A percentile compares a stretch with the other conserved stretches of the same genome.
Evolutionary conservation across 805 yeast species (phyloP).

Genomic region (Kluyveromyces nonfermentans): DNA sequence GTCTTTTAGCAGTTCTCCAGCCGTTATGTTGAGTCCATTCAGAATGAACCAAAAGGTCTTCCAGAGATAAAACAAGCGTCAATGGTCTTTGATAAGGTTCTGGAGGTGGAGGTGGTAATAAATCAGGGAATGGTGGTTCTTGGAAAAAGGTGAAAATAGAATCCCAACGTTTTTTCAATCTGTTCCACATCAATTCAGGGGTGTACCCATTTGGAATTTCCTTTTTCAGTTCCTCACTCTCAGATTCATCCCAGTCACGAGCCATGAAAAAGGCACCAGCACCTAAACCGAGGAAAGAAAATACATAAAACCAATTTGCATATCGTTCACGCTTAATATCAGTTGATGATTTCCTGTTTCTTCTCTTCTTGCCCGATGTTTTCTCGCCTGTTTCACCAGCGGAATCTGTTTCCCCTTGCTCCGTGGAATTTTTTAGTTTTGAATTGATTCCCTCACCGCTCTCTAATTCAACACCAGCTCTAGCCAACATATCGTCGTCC

Average conservation of each 20-base stretch:
- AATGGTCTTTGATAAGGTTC: conserved; percentile 88
- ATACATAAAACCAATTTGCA: conserved; percentile 64
- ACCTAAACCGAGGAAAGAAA: conserved; percentile 36
- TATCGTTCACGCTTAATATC: conserved; percentile 77
- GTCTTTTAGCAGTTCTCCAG: conserved; percentile 98
- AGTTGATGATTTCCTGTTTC: conserved; percentile 59
- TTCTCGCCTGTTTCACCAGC: conserved; percentile 10
- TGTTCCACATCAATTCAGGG: conserved; percentile 52
- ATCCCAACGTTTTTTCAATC: conserved; percentile 63
- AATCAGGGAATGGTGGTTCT: conserved; percentile 88
- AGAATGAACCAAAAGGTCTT: conserved; percentile 83
- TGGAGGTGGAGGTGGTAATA: conserved; percentile 85
- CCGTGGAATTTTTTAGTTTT: conserved; percentile 7
- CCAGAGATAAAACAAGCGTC: conserved; percentile 82
- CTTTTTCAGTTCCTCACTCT: conserved; percentile 48
- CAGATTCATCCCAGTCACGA: conserved; percentile 79
- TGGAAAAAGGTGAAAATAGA: conserved; percentile 75
- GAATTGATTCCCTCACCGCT: conserved; percentile 14
- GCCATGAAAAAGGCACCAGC: conserved; percentile 59
- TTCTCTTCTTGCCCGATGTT: conserved; percentile 27
- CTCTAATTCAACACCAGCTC: conserved; percentile 71
- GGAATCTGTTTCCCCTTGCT: conserved; percentile 9
- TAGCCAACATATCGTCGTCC: conserved; percentile 70
- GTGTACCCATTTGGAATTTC: conserved; percentile 59
- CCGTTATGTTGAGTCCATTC: conserved; percentile 89